A percentile compares a stretch with the other conserved stretches of the same genome.
These are phyloP conservation scores for Teratosphaeriaceae sp. DNA, from an alignment of 2,329 filamentous ascomycete genomes.

Conservation along the genomic window DNA sequence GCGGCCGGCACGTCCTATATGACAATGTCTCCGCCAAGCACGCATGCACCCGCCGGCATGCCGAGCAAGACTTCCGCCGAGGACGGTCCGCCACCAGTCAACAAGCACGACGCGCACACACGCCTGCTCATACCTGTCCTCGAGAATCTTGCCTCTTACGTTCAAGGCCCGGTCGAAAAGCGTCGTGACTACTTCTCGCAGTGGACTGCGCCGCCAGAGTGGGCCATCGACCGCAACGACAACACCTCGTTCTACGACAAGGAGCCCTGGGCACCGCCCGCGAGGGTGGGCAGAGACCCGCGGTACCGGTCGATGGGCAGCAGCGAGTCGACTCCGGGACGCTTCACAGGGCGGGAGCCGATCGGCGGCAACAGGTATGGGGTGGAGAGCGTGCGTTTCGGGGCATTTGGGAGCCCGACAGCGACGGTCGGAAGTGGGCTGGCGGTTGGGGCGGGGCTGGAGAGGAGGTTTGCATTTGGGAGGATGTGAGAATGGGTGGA, in stretches of 20 bases:
- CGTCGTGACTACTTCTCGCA: constrained; percentile 35
- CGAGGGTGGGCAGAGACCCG: constrained; percentile 31
- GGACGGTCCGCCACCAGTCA: neutral
- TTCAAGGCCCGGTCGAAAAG: constrained; percentile 27
- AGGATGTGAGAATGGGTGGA: no score
- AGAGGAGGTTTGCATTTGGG: constrained; percentile 4
- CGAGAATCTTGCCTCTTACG: constrained; percentile 38
- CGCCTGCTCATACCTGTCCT: constrained; percentile 35
- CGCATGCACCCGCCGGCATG: constrained; percentile 3
- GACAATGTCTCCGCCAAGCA: neutral
- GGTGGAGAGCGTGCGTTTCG: constrained; percentile 9
- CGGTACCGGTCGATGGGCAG: constrained; percentile 25
- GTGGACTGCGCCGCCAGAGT: constrained; percentile 33
- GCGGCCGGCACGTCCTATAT: constrained; percentile 5
- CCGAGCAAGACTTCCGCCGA: constrained; percentile 9
- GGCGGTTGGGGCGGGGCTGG: constrained; percentile 5
- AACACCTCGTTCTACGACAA: constrained; percentile 37
- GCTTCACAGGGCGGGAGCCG: no score
- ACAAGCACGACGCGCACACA: constrained; percentile 16
- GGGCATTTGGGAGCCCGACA: constrained; percentile 10
- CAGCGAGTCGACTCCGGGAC: no score
- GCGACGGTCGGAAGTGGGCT: neutral
- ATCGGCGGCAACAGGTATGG: no score
- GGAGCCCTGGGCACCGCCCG: constrained; percentile 31
- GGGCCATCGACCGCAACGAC: constrained; percentile 33